A percentile compares a stretch with the other conserved stretches of the same genome.
Evolutionary conservation across 176 grass and related monocot species (phyloP).

Genomic region (Phragmites australis): DNA sequence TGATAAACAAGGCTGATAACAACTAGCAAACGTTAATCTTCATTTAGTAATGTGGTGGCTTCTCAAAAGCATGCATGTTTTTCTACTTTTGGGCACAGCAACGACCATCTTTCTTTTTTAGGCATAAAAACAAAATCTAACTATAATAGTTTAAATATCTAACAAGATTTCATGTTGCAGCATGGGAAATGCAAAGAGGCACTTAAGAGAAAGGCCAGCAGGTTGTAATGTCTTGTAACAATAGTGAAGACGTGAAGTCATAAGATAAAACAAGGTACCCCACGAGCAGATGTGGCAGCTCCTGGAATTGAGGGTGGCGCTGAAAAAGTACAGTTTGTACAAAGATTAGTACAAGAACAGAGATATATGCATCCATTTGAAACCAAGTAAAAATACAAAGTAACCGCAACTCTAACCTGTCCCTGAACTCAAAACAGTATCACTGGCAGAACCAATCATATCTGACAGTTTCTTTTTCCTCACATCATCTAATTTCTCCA

Average conservation of each 20-base stretch:
- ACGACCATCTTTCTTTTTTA: neutral
- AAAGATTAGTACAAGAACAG: slow-evolving; percentile 12
- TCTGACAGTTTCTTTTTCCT: slow-evolving; percentile 99
- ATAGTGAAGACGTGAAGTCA: neutral
- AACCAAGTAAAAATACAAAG: neutral
- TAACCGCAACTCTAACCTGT: slow-evolving; percentile 50
- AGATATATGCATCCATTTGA: neutral
- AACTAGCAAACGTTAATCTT: neutral
- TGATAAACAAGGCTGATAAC: neutral
- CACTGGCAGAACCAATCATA: slow-evolving; percentile 78
- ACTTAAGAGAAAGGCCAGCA: neutral
- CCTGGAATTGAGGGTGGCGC: slow-evolving; percentile 50
- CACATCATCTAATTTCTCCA: slow-evolving; percentile 97
- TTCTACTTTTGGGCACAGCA: slow-evolving; percentile 3
- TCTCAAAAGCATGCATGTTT: neutral
- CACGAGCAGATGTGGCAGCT: slow-evolving; percentile 50
- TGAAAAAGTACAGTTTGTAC: slow-evolving; percentile 35
- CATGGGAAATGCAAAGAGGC: neutral
- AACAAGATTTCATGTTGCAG: neutral
- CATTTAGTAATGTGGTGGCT: neutral
- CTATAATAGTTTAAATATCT: neutral
- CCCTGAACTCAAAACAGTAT: slow-evolving; percentile 53
- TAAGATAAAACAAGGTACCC: slow-evolving; percentile 53
- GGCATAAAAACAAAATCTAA: neutral
- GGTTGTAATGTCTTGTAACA: neutral